These are phyloP conservation scores for Cylindrodendrum hubeiense DNA, from an alignment of 2,329 filamentous ascomycete species.

Conservation along the genomic window DNA sequence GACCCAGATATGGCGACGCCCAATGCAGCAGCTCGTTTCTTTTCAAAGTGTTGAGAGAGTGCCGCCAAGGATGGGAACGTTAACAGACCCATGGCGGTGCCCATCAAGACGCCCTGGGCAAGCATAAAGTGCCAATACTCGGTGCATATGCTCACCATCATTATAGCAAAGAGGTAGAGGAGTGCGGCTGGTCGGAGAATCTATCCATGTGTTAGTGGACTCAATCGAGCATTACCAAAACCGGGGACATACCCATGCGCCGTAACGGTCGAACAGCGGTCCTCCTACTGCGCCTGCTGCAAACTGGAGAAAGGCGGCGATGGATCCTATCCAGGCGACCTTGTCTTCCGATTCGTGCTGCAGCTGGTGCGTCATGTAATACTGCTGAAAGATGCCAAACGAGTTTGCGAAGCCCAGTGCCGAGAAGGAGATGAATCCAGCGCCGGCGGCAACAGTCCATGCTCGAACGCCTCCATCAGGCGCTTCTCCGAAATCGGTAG, in stretches of 20 bases:
- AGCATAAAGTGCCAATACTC: constrained; percentile 67
- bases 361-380: constrained; percentile 55
- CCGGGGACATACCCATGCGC: constrained; percentile 24
- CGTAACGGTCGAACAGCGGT: constrained; percentile 38
- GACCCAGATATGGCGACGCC: constrained; percentile 61
- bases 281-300: constrained; percentile 40
- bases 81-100: constrained; percentile 55
- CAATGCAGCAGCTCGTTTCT: constrained; percentile 59
- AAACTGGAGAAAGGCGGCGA: constrained; percentile 52
- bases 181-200: constrained; percentile 31
- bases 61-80: constrained; percentile 59
- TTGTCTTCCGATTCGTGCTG: constrained; percentile 44
- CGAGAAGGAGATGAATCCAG: constrained; percentile 52
- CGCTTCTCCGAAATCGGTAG: not conserved
- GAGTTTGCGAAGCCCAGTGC: constrained; percentile 57
- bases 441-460: constrained; percentile 56
- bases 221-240: accelerated
- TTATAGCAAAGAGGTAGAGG: constrained; percentile 30
- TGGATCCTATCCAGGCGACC: constrained; percentile 59
- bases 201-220: constrained; percentile 18
- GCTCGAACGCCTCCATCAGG: constrained; percentile 53
- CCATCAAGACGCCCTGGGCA: constrained; percentile 60
- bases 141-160: constrained; percentile 48
- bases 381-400: constrained; percentile 59
- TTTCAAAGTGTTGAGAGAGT: constrained; percentile 61